Evolutionary conservation across 2,329 filamentous ascomycete species (phyloP).

Genomic region (Trichoderma asperellum): DNA sequence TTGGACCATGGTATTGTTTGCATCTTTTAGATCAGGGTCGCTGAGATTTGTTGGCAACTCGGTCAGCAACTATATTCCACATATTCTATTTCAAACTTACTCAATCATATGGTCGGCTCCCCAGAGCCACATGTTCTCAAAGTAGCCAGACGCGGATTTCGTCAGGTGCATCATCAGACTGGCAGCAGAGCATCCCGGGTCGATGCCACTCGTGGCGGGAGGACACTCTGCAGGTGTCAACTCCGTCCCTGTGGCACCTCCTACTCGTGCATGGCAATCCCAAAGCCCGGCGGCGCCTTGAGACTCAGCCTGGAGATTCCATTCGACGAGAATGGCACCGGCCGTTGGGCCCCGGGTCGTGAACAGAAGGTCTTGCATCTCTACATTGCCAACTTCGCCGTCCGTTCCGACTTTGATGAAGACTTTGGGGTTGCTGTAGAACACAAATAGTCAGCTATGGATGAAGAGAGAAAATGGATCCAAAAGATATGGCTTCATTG

Average conservation of each 20-base stretch:
- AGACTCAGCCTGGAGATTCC: conserved; percentile 49
- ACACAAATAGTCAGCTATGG: too few species aligned
- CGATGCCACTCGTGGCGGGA: conserved; percentile 49
- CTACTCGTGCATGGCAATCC: conserved; percentile 74
- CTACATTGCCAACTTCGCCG: conserved; percentile 47
- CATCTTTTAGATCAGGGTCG: conserved; percentile 43
- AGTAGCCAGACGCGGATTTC: conserved; percentile 49
- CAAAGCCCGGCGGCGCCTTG: conserved; percentile 37
- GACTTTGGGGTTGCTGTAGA: background rate
- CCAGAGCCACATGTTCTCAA: conserved; percentile 56
- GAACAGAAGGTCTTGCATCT: conserved; percentile 71
- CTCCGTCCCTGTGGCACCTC: conserved; percentile 68
- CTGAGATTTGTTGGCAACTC: conserved; percentile 5
- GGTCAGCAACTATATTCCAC: conserved; percentile 42
- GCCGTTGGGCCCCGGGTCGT: conserved; percentile 66
- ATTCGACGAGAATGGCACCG: conserved; percentile 71
- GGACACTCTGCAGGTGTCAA: conserved; percentile 66
- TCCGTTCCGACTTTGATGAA: background rate
- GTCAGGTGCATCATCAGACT: conserved; percentile 55
- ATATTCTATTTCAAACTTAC: background rate
- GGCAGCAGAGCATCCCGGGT: conserved; percentile 60
- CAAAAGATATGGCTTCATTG: too few species aligned
- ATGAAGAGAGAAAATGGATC: too few species aligned
- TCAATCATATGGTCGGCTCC: too few species aligned
- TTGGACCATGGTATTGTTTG: conserved; percentile 58